phyloP scores from a whole-genome alignment of 139 green algal genomes.

The Desmodesmus armatus region DNA sequence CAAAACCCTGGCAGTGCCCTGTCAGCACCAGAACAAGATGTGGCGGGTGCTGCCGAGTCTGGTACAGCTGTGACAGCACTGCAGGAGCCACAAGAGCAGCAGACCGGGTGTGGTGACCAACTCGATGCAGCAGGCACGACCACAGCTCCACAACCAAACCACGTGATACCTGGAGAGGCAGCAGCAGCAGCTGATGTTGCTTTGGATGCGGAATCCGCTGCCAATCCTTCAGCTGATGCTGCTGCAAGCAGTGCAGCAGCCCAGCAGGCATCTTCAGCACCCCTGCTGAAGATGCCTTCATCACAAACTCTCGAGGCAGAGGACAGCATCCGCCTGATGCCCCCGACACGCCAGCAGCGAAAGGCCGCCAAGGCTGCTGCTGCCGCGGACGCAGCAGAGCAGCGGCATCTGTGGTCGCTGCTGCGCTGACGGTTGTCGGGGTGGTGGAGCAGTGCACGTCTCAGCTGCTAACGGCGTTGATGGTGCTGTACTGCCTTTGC shows the following conservation, averaged over 20 bases:
- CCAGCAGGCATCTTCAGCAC: no score
- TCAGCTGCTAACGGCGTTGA: background rate
- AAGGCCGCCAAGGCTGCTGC: background rate
- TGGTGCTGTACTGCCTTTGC: slow-evolving; percentile 8
- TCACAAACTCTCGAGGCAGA: no score
- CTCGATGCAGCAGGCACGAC: background rate
- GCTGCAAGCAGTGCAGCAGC: background rate
- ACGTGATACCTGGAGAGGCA: background rate
- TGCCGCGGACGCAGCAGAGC: background rate
- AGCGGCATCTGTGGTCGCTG: background rate
- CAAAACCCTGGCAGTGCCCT: background rate
- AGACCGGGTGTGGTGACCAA: background rate
- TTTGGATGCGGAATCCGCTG: background rate
- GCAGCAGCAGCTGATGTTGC: background rate
- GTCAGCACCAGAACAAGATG: background rate
- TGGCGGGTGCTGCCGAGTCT: background rate
- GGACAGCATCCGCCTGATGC: no score
- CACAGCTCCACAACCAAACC: background rate
- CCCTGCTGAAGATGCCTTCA: background rate
- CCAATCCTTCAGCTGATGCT: no score
- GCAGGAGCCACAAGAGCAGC: background rate
- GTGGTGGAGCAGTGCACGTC: background rate
- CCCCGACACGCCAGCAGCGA: background rate
- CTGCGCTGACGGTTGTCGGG: background rate
- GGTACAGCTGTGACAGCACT: background rate